Base-by-base conservation (phyloP, 768 basidiomycete genomes). In the Rhizopogon vinicolor region DNA sequence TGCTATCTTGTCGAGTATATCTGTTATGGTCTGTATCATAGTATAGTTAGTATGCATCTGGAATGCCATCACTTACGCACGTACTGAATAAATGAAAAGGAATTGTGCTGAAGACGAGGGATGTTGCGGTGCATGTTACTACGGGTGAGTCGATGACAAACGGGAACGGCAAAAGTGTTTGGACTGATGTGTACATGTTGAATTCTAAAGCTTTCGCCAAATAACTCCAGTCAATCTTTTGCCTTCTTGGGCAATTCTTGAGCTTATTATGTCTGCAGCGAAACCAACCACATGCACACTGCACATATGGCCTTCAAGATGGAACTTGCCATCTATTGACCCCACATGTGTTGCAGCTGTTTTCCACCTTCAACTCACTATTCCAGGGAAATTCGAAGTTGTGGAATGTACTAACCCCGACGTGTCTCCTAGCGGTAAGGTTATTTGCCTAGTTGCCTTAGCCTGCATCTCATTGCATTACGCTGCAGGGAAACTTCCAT, bases 241-340 rank as follows among this genome's bases (percentile, higher is more conserved):
- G 52, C 44, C 22, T 51, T 37, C 52, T 48, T 16, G 42, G 39
- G 18, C n/a, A 37, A 37, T 37, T 37, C 13, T 33, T 33, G 9
- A 8, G 31, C 9, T 7, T 33, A 33, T 33, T 4, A 64, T 69
- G 68, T 61, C 64, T 22, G 58, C 62, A 25, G 22, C 44, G 5
- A 37, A 40, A 13, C n/a, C 51, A 25, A 18, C 37, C 25, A 35
- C 56, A 6, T 70, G 61, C 53, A 53, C 49, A 12, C 71, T 92
- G 18, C 75, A 91, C 67, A 71, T 91, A 55, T 91, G 87, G 87
- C 87, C 91, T 1, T 75, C 75, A 5, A 73, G 75, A 65, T 89
- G 84, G 81, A 75, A 74, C 41, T 65, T 90, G 9, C 79, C 82
- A 18, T 90, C 89, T 3, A 74, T 84, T 45, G 87, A 92, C 54